Percentiles rank a stretch among this genome's conserved stretches.
Conservation (phyloP, 192 early-diverging fungal species). For the Umbelopsis vinacea region DNA sequence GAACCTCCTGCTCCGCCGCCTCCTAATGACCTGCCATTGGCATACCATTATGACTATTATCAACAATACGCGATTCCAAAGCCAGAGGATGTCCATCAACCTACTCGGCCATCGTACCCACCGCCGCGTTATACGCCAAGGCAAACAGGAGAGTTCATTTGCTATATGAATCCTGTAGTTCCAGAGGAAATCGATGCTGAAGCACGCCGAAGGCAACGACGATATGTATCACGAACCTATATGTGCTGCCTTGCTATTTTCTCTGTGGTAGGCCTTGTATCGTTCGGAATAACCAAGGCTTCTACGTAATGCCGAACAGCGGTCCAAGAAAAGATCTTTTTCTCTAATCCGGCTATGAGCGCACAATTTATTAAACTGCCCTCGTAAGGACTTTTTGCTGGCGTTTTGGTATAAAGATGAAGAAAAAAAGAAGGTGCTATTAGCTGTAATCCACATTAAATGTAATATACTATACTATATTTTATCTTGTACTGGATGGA, state of each 20-base stretch:
- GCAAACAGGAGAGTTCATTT: constrained; percentile 9
- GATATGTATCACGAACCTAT: neutral
- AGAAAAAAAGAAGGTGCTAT: no score
- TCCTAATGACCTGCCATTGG: neutral
- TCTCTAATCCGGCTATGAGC: neutral
- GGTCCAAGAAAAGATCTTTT: neutral
- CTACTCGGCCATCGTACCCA: constrained; percentile 1
- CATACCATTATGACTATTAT: constrained; percentile 23
- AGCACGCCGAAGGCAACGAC: neutral
- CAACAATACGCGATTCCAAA: neutral
- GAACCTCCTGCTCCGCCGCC: neutral
- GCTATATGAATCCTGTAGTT: neutral
- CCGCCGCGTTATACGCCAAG: constrained; percentile 11
- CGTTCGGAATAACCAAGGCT: constrained; percentile 13
- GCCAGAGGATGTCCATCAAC: constrained; percentile 1
- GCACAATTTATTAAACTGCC: neutral
- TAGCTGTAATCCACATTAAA: neutral
- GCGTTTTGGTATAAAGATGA: neutral
- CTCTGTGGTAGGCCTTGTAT: constrained; percentile 2
- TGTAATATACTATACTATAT: neutral
- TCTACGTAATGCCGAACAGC: neutral
- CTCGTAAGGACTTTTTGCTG: neutral
- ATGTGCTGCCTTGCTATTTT: neutral
- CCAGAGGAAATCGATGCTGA: neutral
- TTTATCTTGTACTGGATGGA: no score